Evolutionary conservation across 306 rosid species (phyloP).

Genomic region (Sesbania bispinosa): DNA sequence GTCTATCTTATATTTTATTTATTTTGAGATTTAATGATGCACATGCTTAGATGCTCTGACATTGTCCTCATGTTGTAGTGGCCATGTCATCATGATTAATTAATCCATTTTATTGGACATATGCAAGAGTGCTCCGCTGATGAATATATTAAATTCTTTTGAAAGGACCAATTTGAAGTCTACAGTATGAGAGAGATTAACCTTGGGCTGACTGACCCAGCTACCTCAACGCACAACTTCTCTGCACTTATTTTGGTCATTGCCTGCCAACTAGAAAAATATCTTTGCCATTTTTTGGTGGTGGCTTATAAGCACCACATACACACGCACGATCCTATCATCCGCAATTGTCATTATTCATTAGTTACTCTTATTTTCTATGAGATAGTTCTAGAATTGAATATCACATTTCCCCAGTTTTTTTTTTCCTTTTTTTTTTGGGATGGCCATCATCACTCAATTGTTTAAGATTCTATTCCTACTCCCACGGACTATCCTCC

Average conservation of each 20-base stretch:
- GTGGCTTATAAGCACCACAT: not conserved
- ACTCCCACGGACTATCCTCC: not conserved
- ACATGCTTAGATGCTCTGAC: not conserved
- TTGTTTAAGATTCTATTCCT: not conserved
- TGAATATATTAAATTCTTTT: slow-evolving; percentile 20
- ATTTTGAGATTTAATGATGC: not conserved
- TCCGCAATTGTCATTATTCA: not conserved
- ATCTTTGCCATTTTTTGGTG: not conserved
- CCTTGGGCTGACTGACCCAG: not conserved
- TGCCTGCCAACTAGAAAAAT: not conserved
- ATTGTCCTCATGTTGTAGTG: not conserved
- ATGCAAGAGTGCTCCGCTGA: not conserved
- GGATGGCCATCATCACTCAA: not conserved
- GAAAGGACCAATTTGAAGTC: not conserved
- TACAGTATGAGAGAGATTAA: not conserved
- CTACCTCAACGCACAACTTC: not conserved
- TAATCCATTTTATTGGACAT: not conserved
- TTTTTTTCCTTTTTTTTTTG: not conserved
- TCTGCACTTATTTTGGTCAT: not conserved
- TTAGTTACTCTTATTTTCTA: not conserved
- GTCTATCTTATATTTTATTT: slow-evolving; percentile 3
- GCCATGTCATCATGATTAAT: not conserved
- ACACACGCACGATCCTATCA: not conserved
- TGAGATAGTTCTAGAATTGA: not conserved
- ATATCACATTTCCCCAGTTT: not conserved